Conservation (phyloP, 495 filamentous ascomycete species). For the Neurospora sp. region DNA sequence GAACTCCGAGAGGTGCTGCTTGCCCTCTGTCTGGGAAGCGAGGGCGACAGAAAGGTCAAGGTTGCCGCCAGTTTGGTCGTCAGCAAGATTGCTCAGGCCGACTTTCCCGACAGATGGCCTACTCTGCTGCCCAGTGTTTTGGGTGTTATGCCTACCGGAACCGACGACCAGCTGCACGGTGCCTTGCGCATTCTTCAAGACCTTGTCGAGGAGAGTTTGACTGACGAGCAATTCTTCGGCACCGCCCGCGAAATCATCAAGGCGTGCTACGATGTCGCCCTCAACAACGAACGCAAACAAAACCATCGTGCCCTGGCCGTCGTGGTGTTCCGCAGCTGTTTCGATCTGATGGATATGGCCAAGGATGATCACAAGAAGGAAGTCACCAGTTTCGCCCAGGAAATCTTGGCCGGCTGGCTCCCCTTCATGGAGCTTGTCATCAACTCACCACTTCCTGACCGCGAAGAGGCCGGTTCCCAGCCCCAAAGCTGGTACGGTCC, state of each 20-base stretch:
- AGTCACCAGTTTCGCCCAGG: slow-evolving; percentile 81
- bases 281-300: slow-evolving; percentile 60
- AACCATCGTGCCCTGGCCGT: slow-evolving; percentile 73
- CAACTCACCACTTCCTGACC: slow-evolving; percentile 57
- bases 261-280: slow-evolving; percentile 70
- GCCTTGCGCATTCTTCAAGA: slow-evolving; percentile 80
- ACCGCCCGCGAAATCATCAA: slow-evolving; percentile 76
- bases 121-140: slow-evolving; percentile 72
- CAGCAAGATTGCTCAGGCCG: slow-evolving; percentile 85
- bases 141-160: slow-evolving; percentile 60
- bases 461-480: slow-evolving; percentile 23
- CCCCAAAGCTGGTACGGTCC: slow-evolving; percentile 59
- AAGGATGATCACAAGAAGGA: slow-evolving; percentile 78
- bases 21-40: slow-evolving; percentile 61
- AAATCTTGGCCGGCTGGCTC: slow-evolving; percentile 70
- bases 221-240: slow-evolving; percentile 86
- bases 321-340: slow-evolving; percentile 77
- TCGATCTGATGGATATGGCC: slow-evolving; percentile 92
- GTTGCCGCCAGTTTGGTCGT: slow-evolving; percentile 77
- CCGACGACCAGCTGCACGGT: slow-evolving; percentile 72
- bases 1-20: slow-evolving; percentile 60
- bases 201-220: slow-evolving; percentile 84
- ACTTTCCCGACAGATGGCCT: slow-evolving; percentile 93
- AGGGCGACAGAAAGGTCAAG: slow-evolving; percentile 77
- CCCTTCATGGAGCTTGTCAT: slow-evolving; percentile 73